Evolutionary conservation across 1,284 basidiomycete species (phyloP).

Genomic region (Melanopsichium pennsylvanicum): DNA sequence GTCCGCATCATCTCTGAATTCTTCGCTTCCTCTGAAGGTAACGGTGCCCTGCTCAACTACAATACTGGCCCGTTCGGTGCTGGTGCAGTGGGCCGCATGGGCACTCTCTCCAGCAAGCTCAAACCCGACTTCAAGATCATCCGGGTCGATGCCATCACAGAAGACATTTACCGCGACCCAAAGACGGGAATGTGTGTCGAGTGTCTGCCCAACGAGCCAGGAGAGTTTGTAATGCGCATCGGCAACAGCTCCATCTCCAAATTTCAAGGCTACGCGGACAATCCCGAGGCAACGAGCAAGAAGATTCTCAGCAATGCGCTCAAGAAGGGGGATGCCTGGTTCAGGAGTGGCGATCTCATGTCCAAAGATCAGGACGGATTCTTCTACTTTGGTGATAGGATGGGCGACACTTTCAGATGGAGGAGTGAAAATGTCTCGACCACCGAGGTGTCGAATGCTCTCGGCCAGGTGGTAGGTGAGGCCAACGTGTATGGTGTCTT

Average conservation of each 20-base stretch:
- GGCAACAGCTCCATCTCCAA: slow-evolving; percentile 37
- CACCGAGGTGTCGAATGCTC: slow-evolving; percentile 58
- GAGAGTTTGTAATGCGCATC: slow-evolving; percentile 64
- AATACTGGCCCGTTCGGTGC: slow-evolving; percentile 64
- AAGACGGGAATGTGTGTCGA: slow-evolving; percentile 62
- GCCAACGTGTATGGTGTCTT: slow-evolving; percentile 66
- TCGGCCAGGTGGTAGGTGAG: slow-evolving; percentile 62
- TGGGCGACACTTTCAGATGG: slow-evolving; percentile 66
- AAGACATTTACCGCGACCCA: slow-evolving; percentile 62
- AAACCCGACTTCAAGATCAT: slow-evolving; percentile 61
- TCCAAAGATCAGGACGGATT: slow-evolving; percentile 55
- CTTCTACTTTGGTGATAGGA: slow-evolving; percentile 64
- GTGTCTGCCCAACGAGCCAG: slow-evolving; percentile 55
- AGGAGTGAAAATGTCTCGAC: slow-evolving; percentile 64
- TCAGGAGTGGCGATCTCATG: slow-evolving; percentile 65
- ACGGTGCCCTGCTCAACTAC: slow-evolving; percentile 63
- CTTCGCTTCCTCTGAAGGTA: slow-evolving; percentile 65
- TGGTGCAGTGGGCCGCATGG: slow-evolving; percentile 64
- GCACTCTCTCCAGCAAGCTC: slow-evolving; percentile 38
- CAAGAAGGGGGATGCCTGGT: slow-evolving; percentile 62
- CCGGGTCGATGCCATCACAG: slow-evolving; percentile 64
- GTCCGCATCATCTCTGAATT: slow-evolving; percentile 63
- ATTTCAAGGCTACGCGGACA: slow-evolving; percentile 61
- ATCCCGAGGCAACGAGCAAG: slow-evolving; percentile 63
- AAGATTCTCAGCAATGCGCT: slow-evolving; percentile 65